phyloP scores from a whole-genome alignment of 805 yeast species.

The Yueomyces sinensis region DNA sequence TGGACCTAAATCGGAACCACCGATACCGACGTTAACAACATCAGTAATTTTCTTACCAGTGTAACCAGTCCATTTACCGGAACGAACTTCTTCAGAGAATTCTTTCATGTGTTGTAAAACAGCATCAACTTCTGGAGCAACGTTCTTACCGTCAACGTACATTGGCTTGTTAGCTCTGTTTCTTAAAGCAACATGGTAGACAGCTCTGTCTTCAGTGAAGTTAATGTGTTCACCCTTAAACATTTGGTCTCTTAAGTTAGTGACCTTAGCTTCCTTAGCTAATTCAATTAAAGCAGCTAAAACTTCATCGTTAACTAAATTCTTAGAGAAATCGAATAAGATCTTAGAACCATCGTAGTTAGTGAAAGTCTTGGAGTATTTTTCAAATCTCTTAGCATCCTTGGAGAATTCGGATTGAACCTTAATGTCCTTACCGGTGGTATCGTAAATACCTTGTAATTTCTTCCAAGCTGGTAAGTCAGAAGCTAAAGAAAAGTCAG shows the following conservation, averaged over 20 bases:
- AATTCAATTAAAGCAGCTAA: slow-evolving; percentile 52
- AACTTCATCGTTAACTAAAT: slow-evolving; percentile 79
- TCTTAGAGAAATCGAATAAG: slow-evolving; percentile 90
- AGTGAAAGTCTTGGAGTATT: slow-evolving; percentile 62
- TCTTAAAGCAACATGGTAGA: slow-evolving; percentile 92
- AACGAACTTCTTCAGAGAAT: slow-evolving; percentile 78
- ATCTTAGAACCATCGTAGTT: slow-evolving; percentile 84
- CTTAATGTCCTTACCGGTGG: slow-evolving; percentile 55
- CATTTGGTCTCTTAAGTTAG: slow-evolving; percentile 77
- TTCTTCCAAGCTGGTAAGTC: slow-evolving; percentile 79
- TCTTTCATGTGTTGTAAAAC: slow-evolving; percentile 95
- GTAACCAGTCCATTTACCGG: slow-evolving; percentile 94
- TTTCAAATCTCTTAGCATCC: slow-evolving; percentile 64
- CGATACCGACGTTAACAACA: slow-evolving; percentile 95
- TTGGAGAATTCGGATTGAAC: slow-evolving; percentile 66
- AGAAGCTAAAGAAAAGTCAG: slow-evolving; percentile 45
- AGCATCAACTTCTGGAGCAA: slow-evolving; percentile 80
- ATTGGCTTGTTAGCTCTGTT: slow-evolving; percentile 76
- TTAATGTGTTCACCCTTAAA: slow-evolving; percentile 90
- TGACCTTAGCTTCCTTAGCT: slow-evolving; percentile 86
- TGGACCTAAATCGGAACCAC: slow-evolving; percentile 98
- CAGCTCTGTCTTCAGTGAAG: slow-evolving; percentile 94
- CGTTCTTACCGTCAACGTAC: slow-evolving; percentile 82
- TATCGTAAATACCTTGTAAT: slow-evolving; percentile 57
- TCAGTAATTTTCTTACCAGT: slow-evolving; percentile 90